Base-by-base conservation (phyloP, 768 basidiomycete genomes). In the Tremella mesenterica region DNA sequence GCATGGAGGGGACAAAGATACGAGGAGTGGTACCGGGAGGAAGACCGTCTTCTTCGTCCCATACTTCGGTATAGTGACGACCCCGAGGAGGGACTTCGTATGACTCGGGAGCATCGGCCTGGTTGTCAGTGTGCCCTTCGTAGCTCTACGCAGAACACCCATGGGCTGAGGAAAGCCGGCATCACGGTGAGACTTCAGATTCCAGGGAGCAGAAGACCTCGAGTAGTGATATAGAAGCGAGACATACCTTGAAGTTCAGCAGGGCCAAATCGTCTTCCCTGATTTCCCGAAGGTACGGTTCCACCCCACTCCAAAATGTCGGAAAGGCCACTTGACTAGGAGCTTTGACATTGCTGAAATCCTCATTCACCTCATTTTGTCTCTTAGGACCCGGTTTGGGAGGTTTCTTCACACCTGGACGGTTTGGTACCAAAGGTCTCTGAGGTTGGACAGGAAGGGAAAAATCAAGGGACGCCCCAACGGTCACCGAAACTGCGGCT, bases 201-300 rank as follows among this genome's bases (percentile, higher is more conserved):
- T n/a, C n/a, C n/a, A n/a, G n/a, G n/a, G n/a, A n/a, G n/a, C n/a
- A n/a, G n/a, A n/a, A n/a, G n/a, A n/a, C n/a, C n/a, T n/a, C n/a
- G n/a, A n/a, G 21, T 36, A 28, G 39, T 36, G 16, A 52, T 6
- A 23, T 16, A 16, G 26, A 26, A 10, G 31, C 43, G 30, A n/a
- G 34, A 60, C 74, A 43, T 39, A 81, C 86, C 10, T 84, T 84
- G 64, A 86, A 86, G 55, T 88, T 86, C 48, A 99, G 78, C 73
- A 90, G 92, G 2, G 93, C 93, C 26, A 97, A 76, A 67, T 99
- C 95, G 73, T 97, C 95, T 74, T 97, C 95, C 57, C 85, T 85
- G 39, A 96, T 83, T 21, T 82, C 81, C 47, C 91, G 83, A 65
- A 92, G 77, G 78, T 86, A 99, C 10, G 87, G 85, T 65, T 96